phyloP scores from a whole-genome alignment of 2,329 filamentous ascomycete species.

The Fusarium verrucosum region DNA sequence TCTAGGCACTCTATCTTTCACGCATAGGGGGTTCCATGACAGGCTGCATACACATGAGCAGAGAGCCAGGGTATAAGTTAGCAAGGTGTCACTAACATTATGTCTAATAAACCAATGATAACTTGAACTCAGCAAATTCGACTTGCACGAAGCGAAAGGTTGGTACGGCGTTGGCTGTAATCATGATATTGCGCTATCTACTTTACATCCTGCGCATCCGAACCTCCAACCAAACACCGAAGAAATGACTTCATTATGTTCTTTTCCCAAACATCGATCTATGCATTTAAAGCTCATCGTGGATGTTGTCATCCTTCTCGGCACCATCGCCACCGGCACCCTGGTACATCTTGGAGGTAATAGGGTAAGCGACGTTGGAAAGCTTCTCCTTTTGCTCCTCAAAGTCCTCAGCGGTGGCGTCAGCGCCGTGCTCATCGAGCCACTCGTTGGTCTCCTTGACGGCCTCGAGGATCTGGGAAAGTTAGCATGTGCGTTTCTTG shows the following conservation, averaged over 20 bases:
- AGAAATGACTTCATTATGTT: constrained; percentile 43
- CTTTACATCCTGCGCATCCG: constrained; percentile 45
- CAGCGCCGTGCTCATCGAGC: constrained; percentile 93
- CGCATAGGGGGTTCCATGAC: not conserved
- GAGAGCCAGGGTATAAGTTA: not conserved
- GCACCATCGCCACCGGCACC: constrained; percentile 65
- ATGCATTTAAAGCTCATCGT: constrained; percentile 80
- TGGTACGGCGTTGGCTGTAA: constrained; percentile 12
- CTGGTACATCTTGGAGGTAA: constrained; percentile 96
- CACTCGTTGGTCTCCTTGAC: constrained; percentile 97
- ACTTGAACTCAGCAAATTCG: not conserved
- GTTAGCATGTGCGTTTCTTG: constrained; percentile 46
- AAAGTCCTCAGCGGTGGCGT: constrained; percentile 90
- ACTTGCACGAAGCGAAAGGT: not conserved
- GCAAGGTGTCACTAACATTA: not conserved
- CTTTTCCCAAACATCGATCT: constrained; percentile 44
- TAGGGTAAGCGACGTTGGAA: constrained; percentile 94
- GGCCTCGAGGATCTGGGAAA: constrained; percentile 79
- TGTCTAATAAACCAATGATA: not conserved
- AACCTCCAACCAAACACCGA: constrained; percentile 46
- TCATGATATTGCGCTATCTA: constrained; percentile 46
- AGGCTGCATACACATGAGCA: not conserved
- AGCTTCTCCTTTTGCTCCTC: constrained; percentile 99
- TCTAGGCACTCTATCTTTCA: too few species aligned
- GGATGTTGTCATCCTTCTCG: constrained; percentile 72